These are phyloP conservation scores for Colletotrichum gloeosporioides DNA, from an alignment of 2,329 filamentous ascomycete genomes.

Conservation along the genomic window DNA sequence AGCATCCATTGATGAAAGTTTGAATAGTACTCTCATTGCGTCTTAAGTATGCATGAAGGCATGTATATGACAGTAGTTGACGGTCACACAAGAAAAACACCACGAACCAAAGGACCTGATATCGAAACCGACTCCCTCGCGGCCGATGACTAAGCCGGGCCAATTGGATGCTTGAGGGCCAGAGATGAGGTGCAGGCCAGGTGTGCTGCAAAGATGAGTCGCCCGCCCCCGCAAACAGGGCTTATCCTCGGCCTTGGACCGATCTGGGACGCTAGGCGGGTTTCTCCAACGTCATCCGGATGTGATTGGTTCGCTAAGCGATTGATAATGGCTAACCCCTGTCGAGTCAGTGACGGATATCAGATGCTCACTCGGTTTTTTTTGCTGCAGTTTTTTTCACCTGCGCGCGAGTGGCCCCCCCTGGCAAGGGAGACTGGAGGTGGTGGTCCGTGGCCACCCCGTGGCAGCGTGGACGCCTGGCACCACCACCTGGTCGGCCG, in stretches of 20 bases:
- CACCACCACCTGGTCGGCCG: background rate
- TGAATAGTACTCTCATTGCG: background rate
- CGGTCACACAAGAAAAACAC: background rate
- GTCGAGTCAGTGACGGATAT: constrained; percentile 37
- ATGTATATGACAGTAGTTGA: accelerated
- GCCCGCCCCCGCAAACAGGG: constrained; percentile 20
- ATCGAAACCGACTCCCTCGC: background rate
- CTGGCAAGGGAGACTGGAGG: background rate
- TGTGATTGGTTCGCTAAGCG: constrained; percentile 36
- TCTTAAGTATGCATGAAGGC: background rate
- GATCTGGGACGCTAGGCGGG: constrained; percentile 24
- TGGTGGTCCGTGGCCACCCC: background rate
- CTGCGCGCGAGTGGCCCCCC: background rate
- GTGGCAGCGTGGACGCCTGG: background rate
- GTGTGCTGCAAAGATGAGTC: background rate
- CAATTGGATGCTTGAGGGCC: background rate
- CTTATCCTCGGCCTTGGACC: constrained; percentile 17
- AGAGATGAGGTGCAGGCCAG: background rate
- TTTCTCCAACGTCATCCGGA: constrained; percentile 37
- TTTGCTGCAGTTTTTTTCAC: background rate
- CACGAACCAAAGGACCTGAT: background rate
- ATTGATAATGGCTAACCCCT: constrained; percentile 32
- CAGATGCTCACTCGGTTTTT: constrained; percentile 33
- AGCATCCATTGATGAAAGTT: no score
- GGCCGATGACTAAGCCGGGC: constrained; percentile 4